phyloP scores from a whole-genome alignment of 1,139 yeast genomes.

The Nakaseomyces glabratus region DNA sequence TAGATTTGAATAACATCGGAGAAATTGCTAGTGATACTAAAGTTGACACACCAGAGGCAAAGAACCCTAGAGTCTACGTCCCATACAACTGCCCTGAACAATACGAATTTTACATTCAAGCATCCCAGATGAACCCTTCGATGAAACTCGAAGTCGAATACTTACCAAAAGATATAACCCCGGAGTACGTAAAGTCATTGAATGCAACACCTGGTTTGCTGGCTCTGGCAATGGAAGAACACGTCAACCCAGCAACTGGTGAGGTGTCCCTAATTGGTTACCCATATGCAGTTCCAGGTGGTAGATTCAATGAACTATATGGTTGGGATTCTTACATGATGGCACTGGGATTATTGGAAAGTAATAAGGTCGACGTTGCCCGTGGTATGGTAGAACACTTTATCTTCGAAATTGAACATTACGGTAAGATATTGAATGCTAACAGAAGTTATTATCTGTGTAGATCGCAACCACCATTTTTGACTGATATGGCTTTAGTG shows the following conservation, averaged over 20 bases:
- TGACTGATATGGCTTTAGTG: constrained; percentile 82
- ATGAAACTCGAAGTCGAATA: constrained; percentile 65
- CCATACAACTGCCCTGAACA: constrained; percentile 67
- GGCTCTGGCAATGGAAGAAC: constrained; percentile 58
- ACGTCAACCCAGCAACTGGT: constrained; percentile 44
- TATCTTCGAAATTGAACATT: constrained; percentile 79
- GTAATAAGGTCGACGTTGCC: constrained; percentile 59
- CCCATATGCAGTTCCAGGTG: constrained; percentile 96
- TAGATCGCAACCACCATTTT: constrained; percentile 95
- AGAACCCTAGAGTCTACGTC: constrained; percentile 62
- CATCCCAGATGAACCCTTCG: constrained; percentile 50
- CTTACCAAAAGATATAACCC: constrained; percentile 51
- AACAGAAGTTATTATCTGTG: constrained; percentile 86
- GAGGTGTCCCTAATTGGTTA: constrained; percentile 48
- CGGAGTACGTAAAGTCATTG: constrained; percentile 63
- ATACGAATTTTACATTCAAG: constrained; percentile 53
- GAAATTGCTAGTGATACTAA: constrained; percentile 73
- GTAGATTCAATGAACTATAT: constrained; percentile 88
- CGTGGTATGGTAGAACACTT: constrained; percentile 91
- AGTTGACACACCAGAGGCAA: constrained; percentile 47
- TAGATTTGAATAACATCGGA: constrained; percentile 55
- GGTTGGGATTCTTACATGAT: constrained; percentile 99
- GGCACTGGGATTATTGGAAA: constrained; percentile 64
- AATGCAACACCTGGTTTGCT: constrained; percentile 80
- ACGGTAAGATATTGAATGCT: constrained; percentile 90